Base-by-base conservation (phyloP, 139 green algal genomes). In the Picochlorum sp. region DNA sequence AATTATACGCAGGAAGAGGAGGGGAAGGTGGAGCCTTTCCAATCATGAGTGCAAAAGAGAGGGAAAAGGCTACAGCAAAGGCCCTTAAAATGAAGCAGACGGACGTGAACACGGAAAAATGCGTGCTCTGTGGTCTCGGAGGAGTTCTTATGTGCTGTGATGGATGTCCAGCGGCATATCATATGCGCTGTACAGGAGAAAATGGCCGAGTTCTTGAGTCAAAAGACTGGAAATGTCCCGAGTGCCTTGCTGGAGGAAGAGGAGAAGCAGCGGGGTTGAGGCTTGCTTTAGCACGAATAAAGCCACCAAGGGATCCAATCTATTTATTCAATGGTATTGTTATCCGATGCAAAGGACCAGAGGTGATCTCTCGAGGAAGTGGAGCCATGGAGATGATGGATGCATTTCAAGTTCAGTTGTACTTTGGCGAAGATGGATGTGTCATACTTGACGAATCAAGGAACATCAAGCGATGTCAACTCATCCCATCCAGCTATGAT, bases 61-160 rank as follows among this genome's bases (percentile, higher is more conserved):
- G 61, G 13, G 61, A 35, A 35, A 59, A 28, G 22, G 63, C 63
- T 7, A 69, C 51, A 37, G 58, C 54, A 20, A 61, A 62, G 36
- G 70, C 57, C 20, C n/a, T 58, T 10, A 4, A 26, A 39, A 33
- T n/a, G 58, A 47, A 43, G 32, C 68, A 31, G 60, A 73, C 14
- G 6, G 68, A 70, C 44, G 70, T 53, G 64, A 85, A 87, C 51
- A 63, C 59, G 16, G 81, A 95, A 52, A 54, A 44, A 9, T 95
- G 87, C 65, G 69, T 86, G 65, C 62, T 96, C 44, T 95, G 87
- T 63, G 70, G 68, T 31, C 41, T 73, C 53, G 84, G 82, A 16
- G 87, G 87, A 53, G 81, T 67, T 59, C 73, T 96, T 62, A 50
- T 96, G 45, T 95, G 85, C 74, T 96, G 89, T 69, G 89, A 96